Conservation (phyloP, 306 rosid species). For the Sechiopsis laciniata region DNA sequence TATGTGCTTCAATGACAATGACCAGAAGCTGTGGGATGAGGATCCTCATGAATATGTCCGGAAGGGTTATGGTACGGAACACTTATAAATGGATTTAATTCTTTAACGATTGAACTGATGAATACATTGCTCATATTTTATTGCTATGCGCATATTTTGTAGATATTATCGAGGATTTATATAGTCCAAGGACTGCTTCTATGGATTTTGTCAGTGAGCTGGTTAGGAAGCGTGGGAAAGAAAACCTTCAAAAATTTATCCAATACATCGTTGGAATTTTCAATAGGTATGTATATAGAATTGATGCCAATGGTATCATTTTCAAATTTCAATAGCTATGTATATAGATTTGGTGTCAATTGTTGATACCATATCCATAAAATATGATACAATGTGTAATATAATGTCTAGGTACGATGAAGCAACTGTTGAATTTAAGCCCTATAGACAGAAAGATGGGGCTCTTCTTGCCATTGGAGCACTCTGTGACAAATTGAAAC, state of each 20-base stretch:
- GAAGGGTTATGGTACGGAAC: conserved; percentile 87
- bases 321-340: conserved; percentile 55
- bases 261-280: conserved; percentile 76
- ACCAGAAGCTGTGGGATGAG: conserved; percentile 94
- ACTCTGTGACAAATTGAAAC: conserved; percentile 91
- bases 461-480: conserved; percentile 98
- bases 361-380: background rate
- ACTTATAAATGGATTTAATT: conserved; percentile 5
- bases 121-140: conserved; percentile 6
- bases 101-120: conserved; percentile 4
- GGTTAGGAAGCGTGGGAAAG: conserved; percentile 91
- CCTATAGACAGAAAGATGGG: conserved; percentile 90
- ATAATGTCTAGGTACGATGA: conserved; percentile 61
- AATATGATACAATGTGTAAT: background rate
- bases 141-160: conserved; percentile 14
- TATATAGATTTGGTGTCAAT: conserved; percentile 5
- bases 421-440: conserved; percentile 63
- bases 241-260: conserved; percentile 83
- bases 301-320: conserved; percentile 20
- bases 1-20: conserved; percentile 88
- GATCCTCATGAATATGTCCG: conserved; percentile 97
- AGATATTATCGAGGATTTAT: conserved; percentile 94
- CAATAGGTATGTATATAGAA: conserved; percentile 47
- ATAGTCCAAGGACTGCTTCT: conserved; percentile 95
- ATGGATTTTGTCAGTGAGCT: conserved; percentile 97